phyloP scores from a whole-genome alignment of 2,329 filamentous ascomycete species.

The Neonectria faginata region DNA sequence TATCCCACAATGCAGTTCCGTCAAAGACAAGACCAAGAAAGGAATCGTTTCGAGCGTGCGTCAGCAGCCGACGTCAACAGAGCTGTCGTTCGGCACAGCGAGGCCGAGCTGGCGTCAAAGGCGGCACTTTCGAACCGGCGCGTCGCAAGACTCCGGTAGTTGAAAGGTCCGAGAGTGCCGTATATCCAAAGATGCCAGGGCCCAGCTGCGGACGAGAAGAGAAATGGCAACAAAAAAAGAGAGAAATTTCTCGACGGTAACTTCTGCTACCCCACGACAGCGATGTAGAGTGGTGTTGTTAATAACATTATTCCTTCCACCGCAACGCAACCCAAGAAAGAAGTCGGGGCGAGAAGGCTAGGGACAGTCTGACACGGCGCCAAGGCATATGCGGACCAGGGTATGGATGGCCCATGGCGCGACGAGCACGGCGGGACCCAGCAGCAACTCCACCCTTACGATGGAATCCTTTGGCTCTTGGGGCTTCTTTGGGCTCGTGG shows the following conservation, averaged over 20 bases:
- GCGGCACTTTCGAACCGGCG: slow-evolving; percentile 10
- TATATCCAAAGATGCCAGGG: not conserved
- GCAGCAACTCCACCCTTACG: not conserved
- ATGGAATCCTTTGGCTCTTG: slow-evolving; percentile 12
- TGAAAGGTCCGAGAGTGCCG: slow-evolving; percentile 18
- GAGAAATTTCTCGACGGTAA: not conserved
- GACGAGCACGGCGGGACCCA: no score
- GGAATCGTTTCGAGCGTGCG: slow-evolving; percentile 27
- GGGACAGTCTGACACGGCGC: not conserved
- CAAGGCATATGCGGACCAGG: not conserved
- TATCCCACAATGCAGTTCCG: slow-evolving; percentile 13
- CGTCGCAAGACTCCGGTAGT: slow-evolving; percentile 2
- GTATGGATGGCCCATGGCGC: no score
- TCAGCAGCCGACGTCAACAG: slow-evolving; percentile 42
- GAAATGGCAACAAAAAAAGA: not conserved
- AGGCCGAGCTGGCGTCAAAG: slow-evolving; percentile 21
- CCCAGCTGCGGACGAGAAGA: not conserved
- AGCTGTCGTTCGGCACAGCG: slow-evolving; percentile 22
- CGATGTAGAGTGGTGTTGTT: slow-evolving; percentile 5
- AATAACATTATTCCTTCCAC: not conserved
- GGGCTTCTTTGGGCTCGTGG: slow-evolving; percentile 8
- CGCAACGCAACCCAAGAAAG: not conserved
- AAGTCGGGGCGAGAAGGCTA: not conserved
- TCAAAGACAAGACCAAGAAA: slow-evolving; percentile 10
- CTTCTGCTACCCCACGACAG: not conserved